These are phyloP conservation scores for Lachancea fermentati DNA, from an alignment of 805 yeast species.

Conservation along the genomic window DNA sequence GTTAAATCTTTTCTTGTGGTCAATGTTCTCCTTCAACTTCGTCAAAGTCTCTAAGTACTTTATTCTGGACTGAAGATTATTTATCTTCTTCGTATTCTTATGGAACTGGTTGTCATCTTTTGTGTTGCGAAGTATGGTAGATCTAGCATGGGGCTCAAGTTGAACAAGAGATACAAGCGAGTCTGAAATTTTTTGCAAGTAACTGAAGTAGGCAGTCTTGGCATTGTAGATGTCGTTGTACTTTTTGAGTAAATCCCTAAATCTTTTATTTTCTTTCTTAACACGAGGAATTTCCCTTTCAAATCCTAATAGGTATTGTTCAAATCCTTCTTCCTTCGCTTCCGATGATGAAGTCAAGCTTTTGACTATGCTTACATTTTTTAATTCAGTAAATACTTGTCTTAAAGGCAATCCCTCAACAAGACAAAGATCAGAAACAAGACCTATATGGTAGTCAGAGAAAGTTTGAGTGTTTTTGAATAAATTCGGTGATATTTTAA, in stretches of 20 bases:
- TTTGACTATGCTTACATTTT: slow-evolving; percentile 23
- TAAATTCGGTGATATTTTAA: slow-evolving; percentile 16
- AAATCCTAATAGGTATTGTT: slow-evolving; percentile 23
- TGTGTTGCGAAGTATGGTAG: slow-evolving; percentile 17
- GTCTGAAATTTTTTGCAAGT: slow-evolving; percentile 82
- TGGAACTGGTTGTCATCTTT: slow-evolving; percentile 20
- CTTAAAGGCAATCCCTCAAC: slow-evolving; percentile 28
- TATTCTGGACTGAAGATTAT: slow-evolving; percentile 36
- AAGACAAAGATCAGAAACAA: slow-evolving; percentile 23
- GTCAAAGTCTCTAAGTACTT: slow-evolving; percentile 45
- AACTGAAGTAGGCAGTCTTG: slow-evolving; percentile 77
- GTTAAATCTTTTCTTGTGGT: slow-evolving; percentile 31
- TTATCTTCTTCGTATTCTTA: slow-evolving; percentile 21
- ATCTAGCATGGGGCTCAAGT: slow-evolving; percentile 16
- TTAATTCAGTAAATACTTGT: slow-evolving; percentile 30
- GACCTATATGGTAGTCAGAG: slow-evolving; percentile 29
- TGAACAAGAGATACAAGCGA: slow-evolving; percentile 52
- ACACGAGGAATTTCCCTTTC: slow-evolving; percentile 17
- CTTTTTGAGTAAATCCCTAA: slow-evolving; percentile 41
- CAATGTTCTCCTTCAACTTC: slow-evolving; percentile 22
- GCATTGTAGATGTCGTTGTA: slow-evolving; percentile 67
- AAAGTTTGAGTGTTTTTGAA: slow-evolving; percentile 15
- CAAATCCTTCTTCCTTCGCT: slow-evolving; percentile 15
- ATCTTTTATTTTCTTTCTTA: slow-evolving; percentile 20
- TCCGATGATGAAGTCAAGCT: not conserved